Conservation (phyloP, 345 rosid species). For the Camelina laxa region DNA sequence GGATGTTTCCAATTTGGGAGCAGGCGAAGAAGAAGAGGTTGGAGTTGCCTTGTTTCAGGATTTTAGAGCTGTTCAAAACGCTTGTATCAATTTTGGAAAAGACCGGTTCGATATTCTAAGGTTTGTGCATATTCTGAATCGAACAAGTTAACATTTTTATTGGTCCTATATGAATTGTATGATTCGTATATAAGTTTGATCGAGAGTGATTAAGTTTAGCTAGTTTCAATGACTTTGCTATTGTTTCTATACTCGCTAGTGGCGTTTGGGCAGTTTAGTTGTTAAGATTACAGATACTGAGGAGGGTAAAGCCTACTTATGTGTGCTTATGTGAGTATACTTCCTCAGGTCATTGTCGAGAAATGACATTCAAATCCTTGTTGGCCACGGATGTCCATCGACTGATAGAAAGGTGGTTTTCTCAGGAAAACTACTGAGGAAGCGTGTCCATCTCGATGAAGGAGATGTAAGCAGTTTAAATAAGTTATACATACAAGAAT, state of each 20-base stretch:
- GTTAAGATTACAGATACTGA: not conserved
- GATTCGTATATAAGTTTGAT: not conserved
- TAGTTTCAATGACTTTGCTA: not conserved
- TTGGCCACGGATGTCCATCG: conserved; percentile 93
- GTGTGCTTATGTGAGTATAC: conserved; percentile 39
- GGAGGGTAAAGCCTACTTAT: not conserved
- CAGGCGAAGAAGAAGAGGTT: conserved; percentile 41
- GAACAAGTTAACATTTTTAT: not conserved
- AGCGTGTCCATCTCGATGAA: conserved; percentile 94
- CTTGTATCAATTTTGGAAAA: conserved; percentile 88
- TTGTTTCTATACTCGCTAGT: too few species aligned
- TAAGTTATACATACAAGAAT: not conserved
- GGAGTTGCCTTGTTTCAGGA: conserved; percentile 67
- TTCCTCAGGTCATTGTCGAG: conserved; percentile 74
- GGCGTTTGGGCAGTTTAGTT: not conserved
- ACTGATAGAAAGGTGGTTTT: conserved; percentile 84
- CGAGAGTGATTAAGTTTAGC: not conserved
- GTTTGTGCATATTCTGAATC: conserved; percentile 46
- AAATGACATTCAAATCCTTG: conserved; percentile 82
- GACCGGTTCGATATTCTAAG: conserved; percentile 97
- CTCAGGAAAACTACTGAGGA: conserved; percentile 85
- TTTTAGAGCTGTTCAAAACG: conserved; percentile 76
- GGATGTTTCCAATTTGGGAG: conserved; percentile 42
- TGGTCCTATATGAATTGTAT: not conserved
- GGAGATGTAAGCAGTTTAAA: conserved; percentile 78